Conservation (phyloP, 2,329 filamentous ascomycete genomes). For the Aureobasidium sp. region DNA sequence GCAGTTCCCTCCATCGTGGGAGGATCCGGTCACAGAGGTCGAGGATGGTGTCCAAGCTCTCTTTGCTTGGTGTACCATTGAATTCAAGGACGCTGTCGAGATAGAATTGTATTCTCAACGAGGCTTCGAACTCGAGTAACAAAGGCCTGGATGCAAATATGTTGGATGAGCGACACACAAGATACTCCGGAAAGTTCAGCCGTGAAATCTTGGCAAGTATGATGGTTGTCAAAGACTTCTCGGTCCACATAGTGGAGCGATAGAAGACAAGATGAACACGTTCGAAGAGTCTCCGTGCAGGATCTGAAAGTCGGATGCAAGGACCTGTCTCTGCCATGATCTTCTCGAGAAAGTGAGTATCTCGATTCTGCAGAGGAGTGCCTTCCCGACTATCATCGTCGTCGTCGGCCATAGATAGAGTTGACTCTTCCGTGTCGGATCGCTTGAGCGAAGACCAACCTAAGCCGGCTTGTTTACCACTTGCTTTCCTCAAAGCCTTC, state of each 20-base stretch:
- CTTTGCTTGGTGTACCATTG: constrained; percentile 60
- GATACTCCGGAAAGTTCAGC: constrained; percentile 80
- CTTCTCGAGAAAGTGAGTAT: constrained; percentile 68
- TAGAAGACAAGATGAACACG: constrained; percentile 95
- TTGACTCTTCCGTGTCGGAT: constrained; percentile 54
- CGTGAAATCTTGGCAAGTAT: constrained; percentile 86
- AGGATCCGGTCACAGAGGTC: constrained; percentile 68
- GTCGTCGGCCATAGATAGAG: constrained; percentile 37
- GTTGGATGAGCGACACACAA: constrained; percentile 81
- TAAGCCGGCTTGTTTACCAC: constrained; percentile 69
- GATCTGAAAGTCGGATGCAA: constrained; percentile 71
- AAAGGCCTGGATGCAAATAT: constrained; percentile 73
- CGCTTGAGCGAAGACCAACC: constrained; percentile 60
- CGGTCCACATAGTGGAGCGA: constrained; percentile 91
- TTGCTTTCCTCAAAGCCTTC: constrained; percentile 64
- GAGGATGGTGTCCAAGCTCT: constrained; percentile 60
- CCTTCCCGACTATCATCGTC: constrained; percentile 31
- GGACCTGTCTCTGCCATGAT: constrained; percentile 72
- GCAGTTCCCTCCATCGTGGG: constrained; percentile 68
- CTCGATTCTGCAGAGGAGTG: constrained; percentile 53
- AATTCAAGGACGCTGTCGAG: constrained; percentile 80
- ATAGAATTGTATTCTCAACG: constrained; percentile 71
- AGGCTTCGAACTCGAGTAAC: constrained; percentile 82
- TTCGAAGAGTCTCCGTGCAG: constrained; percentile 76
- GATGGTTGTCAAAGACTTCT: constrained; percentile 91